These are phyloP conservation scores for Xylaria multiplex DNA, from an alignment of 2,329 filamentous ascomycete genomes.

Conservation along the genomic window DNA sequence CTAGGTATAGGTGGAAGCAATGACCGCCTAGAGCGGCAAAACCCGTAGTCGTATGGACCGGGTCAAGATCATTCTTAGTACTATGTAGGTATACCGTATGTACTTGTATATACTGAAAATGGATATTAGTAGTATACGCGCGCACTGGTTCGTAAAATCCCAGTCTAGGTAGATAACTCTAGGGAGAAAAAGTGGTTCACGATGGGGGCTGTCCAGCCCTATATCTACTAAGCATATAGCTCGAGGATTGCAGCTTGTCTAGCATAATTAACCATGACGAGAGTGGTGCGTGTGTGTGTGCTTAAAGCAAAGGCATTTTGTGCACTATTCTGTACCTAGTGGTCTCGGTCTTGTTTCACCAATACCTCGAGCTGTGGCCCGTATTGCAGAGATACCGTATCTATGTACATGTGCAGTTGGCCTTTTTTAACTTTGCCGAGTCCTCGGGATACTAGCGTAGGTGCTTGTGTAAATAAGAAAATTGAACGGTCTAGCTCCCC, in stretches of 20 bases:
- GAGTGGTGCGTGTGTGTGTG: background rate
- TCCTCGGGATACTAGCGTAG: background rate
- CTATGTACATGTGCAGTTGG: background rate
- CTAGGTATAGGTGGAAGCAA: no score
- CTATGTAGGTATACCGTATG: no score
- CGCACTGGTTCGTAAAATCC: no score
- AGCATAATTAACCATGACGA: background rate
- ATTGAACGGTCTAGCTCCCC: background rate
- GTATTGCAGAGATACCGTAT: background rate
- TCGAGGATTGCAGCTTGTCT: background rate
- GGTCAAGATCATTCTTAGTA: no score
- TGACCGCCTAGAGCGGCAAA: no score
- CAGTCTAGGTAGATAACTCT: no score
- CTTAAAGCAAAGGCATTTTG: no score
- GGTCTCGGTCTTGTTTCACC: background rate
- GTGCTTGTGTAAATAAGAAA: background rate
- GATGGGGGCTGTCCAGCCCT: conserved; percentile 1
- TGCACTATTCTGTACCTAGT: no score
- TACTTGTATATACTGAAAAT: no score
- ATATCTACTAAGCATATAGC: background rate
- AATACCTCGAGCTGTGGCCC: background rate
- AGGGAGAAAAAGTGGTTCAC: no score
- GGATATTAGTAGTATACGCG: no score
- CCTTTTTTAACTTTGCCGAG: background rate
- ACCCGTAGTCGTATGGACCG: no score